Conservation (phyloP, 768 basidiomycete species). For the Tulasnella sp. region DNA sequence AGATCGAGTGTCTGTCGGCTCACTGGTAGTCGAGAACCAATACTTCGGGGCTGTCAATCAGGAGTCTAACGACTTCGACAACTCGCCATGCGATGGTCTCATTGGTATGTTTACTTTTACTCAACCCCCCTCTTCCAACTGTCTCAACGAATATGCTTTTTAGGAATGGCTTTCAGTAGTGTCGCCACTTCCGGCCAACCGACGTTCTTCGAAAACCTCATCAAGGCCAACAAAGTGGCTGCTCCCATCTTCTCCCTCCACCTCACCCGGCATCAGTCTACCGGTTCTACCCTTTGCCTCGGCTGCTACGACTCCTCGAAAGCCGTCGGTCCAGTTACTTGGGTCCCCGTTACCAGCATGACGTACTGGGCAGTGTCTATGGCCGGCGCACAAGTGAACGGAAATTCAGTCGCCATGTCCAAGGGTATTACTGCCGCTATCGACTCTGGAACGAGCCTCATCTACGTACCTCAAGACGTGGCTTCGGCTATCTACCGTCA, state of each 20-base stretch:
- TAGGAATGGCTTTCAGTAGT: constrained; percentile 52
- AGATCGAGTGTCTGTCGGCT: constrained; percentile 47
- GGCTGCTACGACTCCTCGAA: constrained; percentile 39
- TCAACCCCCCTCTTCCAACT: background rate
- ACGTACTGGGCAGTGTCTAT: constrained; percentile 55
- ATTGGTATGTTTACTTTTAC: constrained; percentile 25
- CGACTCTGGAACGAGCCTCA: constrained; percentile 60
- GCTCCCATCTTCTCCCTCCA: constrained; percentile 54
- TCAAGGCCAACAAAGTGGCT: constrained; percentile 36
- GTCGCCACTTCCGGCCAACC: constrained; percentile 41
- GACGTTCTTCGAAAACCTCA: constrained; percentile 60
- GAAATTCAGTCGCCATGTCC: constrained; percentile 9
- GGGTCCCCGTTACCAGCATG: constrained; percentile 36
- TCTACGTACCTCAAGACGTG: constrained; percentile 46
- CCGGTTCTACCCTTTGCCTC: constrained; percentile 47
- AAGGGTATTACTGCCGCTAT: constrained; percentile 41
- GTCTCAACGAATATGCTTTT: background rate
- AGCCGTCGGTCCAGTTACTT: constrained; percentile 33
- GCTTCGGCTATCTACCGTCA: constrained; percentile 41
- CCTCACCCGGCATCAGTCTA: constrained; percentile 36
- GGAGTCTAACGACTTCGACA: constrained; percentile 44
- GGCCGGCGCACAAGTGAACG: constrained; percentile 39
- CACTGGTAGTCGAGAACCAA: constrained; percentile 41
- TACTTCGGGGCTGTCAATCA: constrained; percentile 47
- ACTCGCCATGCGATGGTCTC: constrained; percentile 48